These are phyloP conservation scores for Solanum microdontum DNA, from an alignment of 257 asterid genomes.

Conservation along the genomic window DNA sequence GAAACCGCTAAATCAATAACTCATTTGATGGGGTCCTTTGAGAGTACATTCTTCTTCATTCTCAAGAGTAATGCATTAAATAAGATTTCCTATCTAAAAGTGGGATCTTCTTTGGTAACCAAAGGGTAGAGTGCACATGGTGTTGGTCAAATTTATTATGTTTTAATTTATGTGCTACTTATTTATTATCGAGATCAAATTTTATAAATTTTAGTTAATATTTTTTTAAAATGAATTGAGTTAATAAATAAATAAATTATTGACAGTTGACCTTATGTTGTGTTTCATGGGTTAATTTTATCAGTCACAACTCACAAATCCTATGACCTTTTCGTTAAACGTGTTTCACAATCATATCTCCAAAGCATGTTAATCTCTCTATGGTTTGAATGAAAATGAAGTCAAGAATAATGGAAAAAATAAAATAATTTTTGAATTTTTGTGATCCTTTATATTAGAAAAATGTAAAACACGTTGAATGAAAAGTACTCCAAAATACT, in stretches of 20 bases:
- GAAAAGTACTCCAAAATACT: background rate
- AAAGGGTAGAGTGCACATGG: background rate
- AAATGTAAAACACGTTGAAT: background rate
- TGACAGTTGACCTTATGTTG: background rate
- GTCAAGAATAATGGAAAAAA: background rate
- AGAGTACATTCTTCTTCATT: background rate
- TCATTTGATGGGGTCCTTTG: background rate
- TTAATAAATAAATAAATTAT: background rate
- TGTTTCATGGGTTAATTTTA: background rate
- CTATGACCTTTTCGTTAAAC: background rate
- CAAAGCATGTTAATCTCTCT: background rate
- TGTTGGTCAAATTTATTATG: background rate
- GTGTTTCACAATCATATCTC: background rate
- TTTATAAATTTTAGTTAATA: background rate
- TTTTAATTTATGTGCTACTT: background rate
- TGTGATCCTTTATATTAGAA: background rate
- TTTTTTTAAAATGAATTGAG: background rate
- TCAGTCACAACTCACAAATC: background rate
- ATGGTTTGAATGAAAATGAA: background rate
- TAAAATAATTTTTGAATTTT: background rate
- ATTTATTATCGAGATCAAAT: background rate
- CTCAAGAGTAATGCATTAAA: no score
- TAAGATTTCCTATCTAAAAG: background rate
- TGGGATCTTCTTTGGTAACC: background rate
- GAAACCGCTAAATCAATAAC: accelerated